phyloP scores from a whole-genome alignment of 495 filamentous ascomycete species.

The Penicillium nucicola region DNA sequence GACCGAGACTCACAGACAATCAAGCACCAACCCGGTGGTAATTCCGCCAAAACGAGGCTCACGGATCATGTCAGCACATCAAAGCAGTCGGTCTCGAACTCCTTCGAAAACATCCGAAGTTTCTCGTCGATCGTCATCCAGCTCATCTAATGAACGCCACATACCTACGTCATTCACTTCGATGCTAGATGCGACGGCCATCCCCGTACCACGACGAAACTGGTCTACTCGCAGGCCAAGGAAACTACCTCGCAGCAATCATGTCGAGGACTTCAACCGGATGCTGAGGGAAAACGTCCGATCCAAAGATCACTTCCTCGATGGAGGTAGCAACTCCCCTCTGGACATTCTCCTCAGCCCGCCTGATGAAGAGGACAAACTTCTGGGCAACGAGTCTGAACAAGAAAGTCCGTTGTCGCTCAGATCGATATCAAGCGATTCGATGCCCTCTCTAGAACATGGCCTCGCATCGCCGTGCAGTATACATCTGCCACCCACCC shows the following conservation, averaged over 20 bases:
- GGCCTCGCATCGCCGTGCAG: conserved; percentile 50
- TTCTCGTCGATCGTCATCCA: conserved; percentile 31
- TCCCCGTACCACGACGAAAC: conserved; percentile 37
- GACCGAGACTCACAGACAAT: conserved; percentile 1
- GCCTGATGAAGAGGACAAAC: conserved; percentile 42
- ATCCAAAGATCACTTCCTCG: conserved; percentile 26
- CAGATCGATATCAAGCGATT: conserved; percentile 57
- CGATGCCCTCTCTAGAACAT: conserved; percentile 58
- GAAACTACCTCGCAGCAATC: conserved; percentile 38
- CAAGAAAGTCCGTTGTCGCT: conserved; percentile 38
- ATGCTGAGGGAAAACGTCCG: conserved; percentile 41
- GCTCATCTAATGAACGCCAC: conserved; percentile 29
- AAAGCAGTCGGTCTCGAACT: conserved; percentile 17
- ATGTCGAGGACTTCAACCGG: conserved; percentile 46
- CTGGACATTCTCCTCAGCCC: conserved; percentile 47
- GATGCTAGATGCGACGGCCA: conserved; percentile 44
- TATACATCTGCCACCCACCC: conserved; percentile 32
- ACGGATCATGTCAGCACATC: conserved; percentile 19
- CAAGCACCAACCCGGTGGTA: conserved; percentile 37
- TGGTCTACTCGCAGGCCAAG: conserved; percentile 30
- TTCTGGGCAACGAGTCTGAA: conserved; percentile 37
- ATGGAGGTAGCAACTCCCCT: conserved; percentile 29
- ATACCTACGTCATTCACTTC: conserved; percentile 38
- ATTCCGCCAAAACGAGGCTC: conserved; percentile 41
- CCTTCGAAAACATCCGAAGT: conserved; percentile 20